Evolutionary conservation across 1,139 yeast genomes (phyloP), one percentile per base, ranked within the genome.

Genomic region (Yueomyces sp.): DNA sequence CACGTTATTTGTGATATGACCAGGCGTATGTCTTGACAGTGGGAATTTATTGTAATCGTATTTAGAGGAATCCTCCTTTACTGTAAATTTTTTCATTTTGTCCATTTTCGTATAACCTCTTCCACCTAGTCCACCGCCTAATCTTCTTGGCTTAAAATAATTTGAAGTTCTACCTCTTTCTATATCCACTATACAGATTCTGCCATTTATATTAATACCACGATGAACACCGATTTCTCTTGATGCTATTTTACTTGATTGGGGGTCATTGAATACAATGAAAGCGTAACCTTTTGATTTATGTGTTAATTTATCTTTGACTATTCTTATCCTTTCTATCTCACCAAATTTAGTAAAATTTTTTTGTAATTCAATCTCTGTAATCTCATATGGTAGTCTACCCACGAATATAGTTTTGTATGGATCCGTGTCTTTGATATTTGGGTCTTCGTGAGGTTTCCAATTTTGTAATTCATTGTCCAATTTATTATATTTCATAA

Each of bases 261-360:
- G 46, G 7, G 53, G 45, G 36, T 54, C 55, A 3, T 75, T 80
- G 60, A 75, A 89, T 3, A 81, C 81, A 1, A 89, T 67, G 59
- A 91, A 91, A 1, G 84, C 97, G 57, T 91, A 91, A 0, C 97
- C 97, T 46, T 77, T 67, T 1, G 93, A 75, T 49, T 74, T 72
- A 31, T 74, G 73, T 0, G 67, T 55, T 2, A 55, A 57, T 38
- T 63, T 28, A 53, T 82, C 82, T 49, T 85, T 64, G 1, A 87
- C 83, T 2, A 87, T 70, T 28, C 89, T 67, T 1, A 63, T 62
- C 47, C 68, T 70, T 44, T 81, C 89, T 36, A 89, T 76, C 5
- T 75, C 73, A 0, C 96, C 96, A 62, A 67, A 85, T 48, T 68
- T 68, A 36, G 73, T 63, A 53, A 87, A 83, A 42, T 68, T 73